Evolutionary conservation across 108 stramenopile species (phyloP), one percentile per base, ranked within the genome.

Genomic region (Nitzschia sp.): DNA sequence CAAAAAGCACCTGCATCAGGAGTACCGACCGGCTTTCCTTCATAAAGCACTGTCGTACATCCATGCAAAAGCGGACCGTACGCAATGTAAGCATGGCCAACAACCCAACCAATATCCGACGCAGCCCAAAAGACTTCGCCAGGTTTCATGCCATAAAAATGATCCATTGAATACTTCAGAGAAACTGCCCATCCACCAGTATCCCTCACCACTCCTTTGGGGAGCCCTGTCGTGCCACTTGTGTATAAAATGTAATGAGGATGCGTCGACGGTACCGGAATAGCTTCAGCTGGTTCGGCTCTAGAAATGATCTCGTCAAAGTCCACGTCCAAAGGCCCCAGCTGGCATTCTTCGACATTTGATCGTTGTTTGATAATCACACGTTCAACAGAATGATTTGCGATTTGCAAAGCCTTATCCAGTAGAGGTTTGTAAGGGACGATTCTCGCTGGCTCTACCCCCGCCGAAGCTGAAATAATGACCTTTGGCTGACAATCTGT

Each of bases 21-120:
- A 33, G 87, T 85, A 0, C 85, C 82, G 19, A 88, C 85, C 21
- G 92, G 92, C 58, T 93, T 93, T 26, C 92, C 92, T 61, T 93
- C 92, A 70, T 80, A 93, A 41, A 93, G 64, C 50, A 93, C 60
- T 1, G 82, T 75, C 22, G 85, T 85, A 50, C 82, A 82, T 44
- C 89, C 92, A 30, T 84, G 75, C 19, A 90, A 59, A 5, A 93
- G 67, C 16, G 93, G 93, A 5, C 78, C 93, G 63, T 90, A 94
- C 0, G 84, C 83, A 61, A 61, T 50, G 57, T 56, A 57, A 6
- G 60, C 46, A 77, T 91, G 90, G 3, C 90, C 90, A 0, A 91
- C 90, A 6, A 80, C 82, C 93, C 93, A 94, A 1, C 91, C 87
- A 35, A 89, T 78, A 35, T 89, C 91, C 56, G 66, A 57, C 2